phyloP scores from a whole-genome alignment of 495 filamentous ascomycete genomes.

The Penicillium daleae region DNA sequence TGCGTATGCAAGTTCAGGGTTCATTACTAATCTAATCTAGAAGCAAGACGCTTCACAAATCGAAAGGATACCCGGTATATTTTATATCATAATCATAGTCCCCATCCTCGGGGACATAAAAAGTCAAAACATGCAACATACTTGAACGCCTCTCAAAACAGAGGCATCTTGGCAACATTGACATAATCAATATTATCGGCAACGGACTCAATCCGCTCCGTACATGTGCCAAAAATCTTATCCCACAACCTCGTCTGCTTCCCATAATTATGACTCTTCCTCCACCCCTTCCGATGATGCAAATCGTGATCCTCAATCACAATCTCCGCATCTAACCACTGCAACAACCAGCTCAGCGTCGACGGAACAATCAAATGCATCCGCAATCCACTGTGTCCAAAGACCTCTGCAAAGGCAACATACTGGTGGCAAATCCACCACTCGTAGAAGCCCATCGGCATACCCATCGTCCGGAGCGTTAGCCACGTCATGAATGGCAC shows the following conservation, averaged over 20 bases:
- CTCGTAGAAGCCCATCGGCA: constrained; percentile 49
- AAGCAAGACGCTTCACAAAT: neutral
- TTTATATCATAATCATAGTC: constrained; percentile 10
- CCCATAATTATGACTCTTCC: constrained; percentile 50
- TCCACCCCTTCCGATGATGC: constrained; percentile 50
- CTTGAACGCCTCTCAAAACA: constrained; percentile 22
- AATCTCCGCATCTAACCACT: constrained; percentile 40
- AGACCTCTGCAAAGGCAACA: constrained; percentile 45
- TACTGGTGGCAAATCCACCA: constrained; percentile 52
- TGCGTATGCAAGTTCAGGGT: neutral
- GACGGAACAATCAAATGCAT: constrained; percentile 40
- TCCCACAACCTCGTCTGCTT: constrained; percentile 51
- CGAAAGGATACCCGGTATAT: neutral
- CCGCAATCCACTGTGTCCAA: constrained; percentile 44
- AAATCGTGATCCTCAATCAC: constrained; percentile 51
- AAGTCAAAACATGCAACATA: neutral
- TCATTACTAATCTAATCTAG: neutral
- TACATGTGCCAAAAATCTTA: constrained; percentile 44
- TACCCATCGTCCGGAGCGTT: constrained; percentile 35
- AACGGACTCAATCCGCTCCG: constrained; percentile 40
- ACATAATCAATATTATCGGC: constrained; percentile 44
- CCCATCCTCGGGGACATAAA: neutral
- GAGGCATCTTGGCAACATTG: constrained; percentile 36
- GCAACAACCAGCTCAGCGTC: constrained; percentile 42
- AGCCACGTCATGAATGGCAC: constrained; percentile 43